These are phyloP conservation scores for Hemileccinum impolitum DNA, from an alignment of 768 basidiomycete species.

Conservation along the genomic window DNA sequence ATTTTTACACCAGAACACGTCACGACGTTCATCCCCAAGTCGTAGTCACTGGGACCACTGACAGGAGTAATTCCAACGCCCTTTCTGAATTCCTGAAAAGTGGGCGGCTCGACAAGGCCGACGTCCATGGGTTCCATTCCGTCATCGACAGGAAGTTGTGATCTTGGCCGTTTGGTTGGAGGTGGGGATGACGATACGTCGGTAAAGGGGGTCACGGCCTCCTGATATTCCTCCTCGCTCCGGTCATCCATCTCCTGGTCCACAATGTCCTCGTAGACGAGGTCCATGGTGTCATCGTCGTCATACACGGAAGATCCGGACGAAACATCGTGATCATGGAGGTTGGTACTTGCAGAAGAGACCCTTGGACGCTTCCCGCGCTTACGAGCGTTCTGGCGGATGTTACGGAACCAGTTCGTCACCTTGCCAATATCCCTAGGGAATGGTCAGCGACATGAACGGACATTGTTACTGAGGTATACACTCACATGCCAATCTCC, in stretches of 20 bases:
- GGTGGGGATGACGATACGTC: constrained; percentile 43
- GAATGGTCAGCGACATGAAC: constrained; percentile 13
- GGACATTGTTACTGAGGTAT: background rate
- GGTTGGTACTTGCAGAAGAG: constrained; percentile 33
- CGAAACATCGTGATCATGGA: constrained; percentile 48
- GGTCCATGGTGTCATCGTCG: constrained; percentile 48
- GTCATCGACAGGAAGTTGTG: constrained; percentile 31
- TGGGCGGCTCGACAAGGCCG: constrained; percentile 37
- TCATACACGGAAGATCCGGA: constrained; percentile 50
- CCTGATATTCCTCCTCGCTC: constrained; percentile 71
- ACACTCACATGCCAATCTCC: constrained; percentile 72
- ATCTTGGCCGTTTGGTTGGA: constrained; percentile 29
- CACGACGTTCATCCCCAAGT: constrained; percentile 25
- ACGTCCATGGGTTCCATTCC: constrained; percentile 31
- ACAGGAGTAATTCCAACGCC: constrained; percentile 26
- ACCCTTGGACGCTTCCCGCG: constrained; percentile 51
- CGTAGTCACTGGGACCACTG: constrained; percentile 23
- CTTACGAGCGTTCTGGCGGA: constrained; percentile 77
- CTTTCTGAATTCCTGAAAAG: constrained; percentile 51
- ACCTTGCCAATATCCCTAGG: constrained; percentile 77
- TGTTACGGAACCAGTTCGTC: constrained; percentile 86
- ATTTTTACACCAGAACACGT: constrained; percentile 55
- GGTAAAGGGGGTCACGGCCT: constrained; percentile 71
- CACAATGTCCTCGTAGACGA: constrained; percentile 41
- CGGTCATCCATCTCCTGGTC: constrained; percentile 47